Evolutionary conservation across 2,329 filamentous ascomycete species (phyloP).

Genomic region (Decorospora gaudefroyi): DNA sequence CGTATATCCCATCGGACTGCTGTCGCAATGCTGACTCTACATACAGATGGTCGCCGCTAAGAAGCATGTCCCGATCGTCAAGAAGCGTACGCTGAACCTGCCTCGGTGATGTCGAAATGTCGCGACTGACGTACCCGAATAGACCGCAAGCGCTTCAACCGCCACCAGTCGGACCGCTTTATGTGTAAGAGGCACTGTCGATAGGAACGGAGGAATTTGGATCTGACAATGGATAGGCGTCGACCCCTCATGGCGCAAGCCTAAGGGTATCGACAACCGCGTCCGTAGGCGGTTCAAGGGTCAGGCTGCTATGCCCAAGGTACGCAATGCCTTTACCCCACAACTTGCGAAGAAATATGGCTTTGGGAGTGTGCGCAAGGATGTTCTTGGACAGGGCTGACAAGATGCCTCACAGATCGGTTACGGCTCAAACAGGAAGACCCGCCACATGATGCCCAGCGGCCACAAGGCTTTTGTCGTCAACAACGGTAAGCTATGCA

Average conservation of each 20-base stretch:
- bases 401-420: constrained; percentile 71
- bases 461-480: constrained; percentile 99
- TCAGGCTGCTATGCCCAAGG: constrained; percentile 95
- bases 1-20: constrained; percentile 21
- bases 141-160: constrained; percentile 94
- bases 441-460: constrained; percentile 96
- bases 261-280: constrained; percentile 99
- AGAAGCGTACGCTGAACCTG: constrained; percentile 85
- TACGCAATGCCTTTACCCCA: constrained; percentile 58
- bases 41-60: constrained; percentile 94
- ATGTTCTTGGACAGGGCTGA: constrained; percentile 32
- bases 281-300: constrained; percentile 98
- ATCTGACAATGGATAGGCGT: constrained; percentile 56
- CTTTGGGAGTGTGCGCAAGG: constrained; percentile 1
- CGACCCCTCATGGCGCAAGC: constrained; percentile 92
- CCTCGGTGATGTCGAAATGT: constrained; percentile 31
- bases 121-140: constrained; percentile 45
- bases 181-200: constrained; percentile 61
- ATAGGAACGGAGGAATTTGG: constrained; percentile 13
- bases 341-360: background rate
- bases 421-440: constrained; percentile 99
- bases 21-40: constrained; percentile 28
- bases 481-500: constrained; percentile 67
- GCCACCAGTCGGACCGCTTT: constrained; percentile 98
- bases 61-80: constrained; percentile 99